phyloP scores from a whole-genome alignment of 1,284 basidiomycete genomes.

The Trichosporon sp. region DNA sequence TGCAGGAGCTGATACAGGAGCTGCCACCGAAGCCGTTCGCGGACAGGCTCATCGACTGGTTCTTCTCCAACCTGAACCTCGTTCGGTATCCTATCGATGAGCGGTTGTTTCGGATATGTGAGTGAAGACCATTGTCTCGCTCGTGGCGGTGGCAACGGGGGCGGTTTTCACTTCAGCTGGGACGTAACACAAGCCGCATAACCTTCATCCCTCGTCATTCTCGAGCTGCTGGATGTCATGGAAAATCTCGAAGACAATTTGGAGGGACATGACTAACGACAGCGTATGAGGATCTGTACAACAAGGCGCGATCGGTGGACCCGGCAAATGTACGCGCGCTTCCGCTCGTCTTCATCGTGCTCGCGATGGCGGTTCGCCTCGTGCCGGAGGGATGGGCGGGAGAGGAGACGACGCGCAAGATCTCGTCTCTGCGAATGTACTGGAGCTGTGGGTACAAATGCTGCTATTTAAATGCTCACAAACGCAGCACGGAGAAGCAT shows the following conservation, averaged over 20 bases:
- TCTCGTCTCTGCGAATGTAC: constrained; percentile 80
- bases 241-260: not conserved
- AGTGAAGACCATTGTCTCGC: no score
- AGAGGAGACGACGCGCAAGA: constrained; percentile 63
- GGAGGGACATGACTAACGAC: not conserved
- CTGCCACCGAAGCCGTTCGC: constrained; percentile 69
- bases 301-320: constrained; percentile 66
- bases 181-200: no score
- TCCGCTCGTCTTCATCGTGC: constrained; percentile 82
- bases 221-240: no score
- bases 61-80: constrained; percentile 67
- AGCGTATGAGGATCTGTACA: constrained; percentile 71
- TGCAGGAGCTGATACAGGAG: constrained; percentile 80
- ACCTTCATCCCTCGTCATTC: no score
- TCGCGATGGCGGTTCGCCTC: constrained; percentile 81
- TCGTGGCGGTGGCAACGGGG: no score
- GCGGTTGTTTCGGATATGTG: constrained; percentile 65
- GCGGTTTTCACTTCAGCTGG: not conserved
- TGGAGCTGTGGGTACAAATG: constrained; percentile 71
- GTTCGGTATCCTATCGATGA: constrained; percentile 91
- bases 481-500: constrained; percentile 73
- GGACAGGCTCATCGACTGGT: constrained; percentile 55
- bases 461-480: not conserved
- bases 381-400: constrained; percentile 79
- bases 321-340: constrained; percentile 81